Evolutionary conservation across 306 rosid genomes (phyloP), one percentile per base, ranked within the genome.

Genomic region (Medicago lupulina): DNA sequence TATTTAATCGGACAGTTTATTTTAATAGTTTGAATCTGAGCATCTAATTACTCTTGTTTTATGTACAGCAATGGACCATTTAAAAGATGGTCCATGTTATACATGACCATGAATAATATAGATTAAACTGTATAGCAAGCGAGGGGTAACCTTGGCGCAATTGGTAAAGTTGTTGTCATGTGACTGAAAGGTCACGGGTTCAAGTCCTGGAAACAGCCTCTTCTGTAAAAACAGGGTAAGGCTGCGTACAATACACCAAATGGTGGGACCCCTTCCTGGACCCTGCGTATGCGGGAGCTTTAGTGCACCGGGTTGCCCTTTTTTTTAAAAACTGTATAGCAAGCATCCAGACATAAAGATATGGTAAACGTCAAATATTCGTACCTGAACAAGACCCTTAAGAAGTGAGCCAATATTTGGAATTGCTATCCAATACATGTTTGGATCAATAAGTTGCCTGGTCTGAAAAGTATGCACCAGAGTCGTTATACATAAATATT

Each of bases 351-450:
- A 61, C 9, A 67, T 38, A 49, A 63, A 3, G 44, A 71, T 5
- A n/a, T 5, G 17, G 36, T 49, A 54, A 58, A 16, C 19, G 15
- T 54, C 39, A 40, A 79, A 62, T 71, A 62, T 71, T 64, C 39
- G 81, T 90, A 92, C 99, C 97, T 95, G 96, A 76, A 89, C 82
- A 63, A 95, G 88, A 73, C 93, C 97, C 82, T 86, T 92, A 11
- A 92, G 96, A 70, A 89, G 81, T 43, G 97, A 79, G 76, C 99
- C 99, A 41, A 95, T 88, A 84, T 85, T 90, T 78, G 99, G 96
- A 84, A 95, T 89, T 68, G 88, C 87, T 10, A 90, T 89, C 97
- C 97, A 89, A 84, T 92, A 89, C 84, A 84, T 82, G 85, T 81
- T 89, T 70, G 86, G 92, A 87, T 95, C 97, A 75, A 95, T 88